These are phyloP conservation scores for Croton laevigatus DNA, from an alignment of 441 rosid genomes.

Conservation along the genomic window DNA sequence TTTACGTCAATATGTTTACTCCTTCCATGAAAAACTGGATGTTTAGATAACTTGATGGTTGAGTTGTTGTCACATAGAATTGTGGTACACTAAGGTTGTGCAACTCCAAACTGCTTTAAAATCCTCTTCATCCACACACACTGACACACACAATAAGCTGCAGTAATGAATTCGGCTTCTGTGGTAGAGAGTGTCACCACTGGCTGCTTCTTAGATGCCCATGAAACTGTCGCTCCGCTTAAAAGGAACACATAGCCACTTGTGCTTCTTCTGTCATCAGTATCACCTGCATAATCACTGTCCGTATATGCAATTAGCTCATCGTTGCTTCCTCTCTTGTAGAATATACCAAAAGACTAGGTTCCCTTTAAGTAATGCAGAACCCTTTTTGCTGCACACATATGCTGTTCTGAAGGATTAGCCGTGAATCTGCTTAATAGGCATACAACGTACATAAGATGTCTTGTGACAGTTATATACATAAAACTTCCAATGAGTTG, in stretches of 20 bases:
- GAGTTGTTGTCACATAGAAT: neutral
- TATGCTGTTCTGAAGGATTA: neutral
- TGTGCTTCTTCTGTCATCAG: neutral
- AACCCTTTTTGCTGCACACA: neutral
- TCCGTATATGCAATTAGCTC: neutral
- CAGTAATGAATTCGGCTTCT: neutral
- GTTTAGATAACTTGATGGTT: neutral
- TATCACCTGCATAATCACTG: neutral
- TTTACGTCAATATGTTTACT: slow-evolving; percentile 6
- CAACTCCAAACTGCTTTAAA: neutral
- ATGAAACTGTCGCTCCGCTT: neutral
- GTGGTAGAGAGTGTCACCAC: neutral
- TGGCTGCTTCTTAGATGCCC: neutral
- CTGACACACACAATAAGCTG: neutral
- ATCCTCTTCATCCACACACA: neutral
- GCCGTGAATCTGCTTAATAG: neutral
- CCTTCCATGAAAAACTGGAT: neutral
- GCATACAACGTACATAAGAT: slow-evolving; percentile 9
- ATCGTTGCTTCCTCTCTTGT: neutral
- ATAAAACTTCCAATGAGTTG: slow-evolving; percentile 5
- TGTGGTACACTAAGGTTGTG: neutral
- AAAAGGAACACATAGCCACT: neutral
- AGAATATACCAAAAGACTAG: neutral
- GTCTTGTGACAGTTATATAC: slow-evolving; percentile 8
- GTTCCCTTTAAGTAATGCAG: neutral